Evolutionary conservation across 495 filamentous ascomycete species (phyloP).

Genomic region (Podospora pseudocomata): DNA sequence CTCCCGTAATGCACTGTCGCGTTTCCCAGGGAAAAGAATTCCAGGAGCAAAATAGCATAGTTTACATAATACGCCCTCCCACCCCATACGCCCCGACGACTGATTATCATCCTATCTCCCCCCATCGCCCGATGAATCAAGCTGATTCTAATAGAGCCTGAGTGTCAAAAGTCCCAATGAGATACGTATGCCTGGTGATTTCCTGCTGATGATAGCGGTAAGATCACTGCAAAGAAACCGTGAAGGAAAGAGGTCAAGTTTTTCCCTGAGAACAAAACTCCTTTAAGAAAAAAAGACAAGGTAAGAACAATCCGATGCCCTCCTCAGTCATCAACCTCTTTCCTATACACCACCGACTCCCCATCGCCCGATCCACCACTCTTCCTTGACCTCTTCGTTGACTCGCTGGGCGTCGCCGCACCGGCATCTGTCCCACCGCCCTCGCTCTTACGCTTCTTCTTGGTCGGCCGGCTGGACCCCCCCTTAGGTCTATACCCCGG

Average conservation of each 20-base stretch:
- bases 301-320: background rate
- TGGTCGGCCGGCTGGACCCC: slow-evolving; percentile 52
- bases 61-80: background rate
- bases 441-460: slow-evolving; percentile 59
- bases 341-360: background rate
- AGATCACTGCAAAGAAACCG: background rate
- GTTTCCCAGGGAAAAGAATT: background rate
- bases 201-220: background rate
- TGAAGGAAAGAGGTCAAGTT: background rate
- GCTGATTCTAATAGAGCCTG: background rate
- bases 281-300: background rate
- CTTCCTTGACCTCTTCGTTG: slow-evolving; percentile 29
- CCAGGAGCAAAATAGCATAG: background rate
- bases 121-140: background rate
- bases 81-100: background rate
- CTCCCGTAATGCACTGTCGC: background rate
- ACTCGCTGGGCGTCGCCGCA: slow-evolving; percentile 25
- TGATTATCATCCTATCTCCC: background rate
- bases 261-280: background rate
- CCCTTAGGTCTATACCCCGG: slow-evolving; percentile 68
- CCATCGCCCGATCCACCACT: slow-evolving; percentile 22
- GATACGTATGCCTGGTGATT: background rate
- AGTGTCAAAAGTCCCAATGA: background rate
- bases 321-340: background rate
- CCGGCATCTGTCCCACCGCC: slow-evolving; percentile 14